phyloP scores from a whole-genome alignment of 1,139 yeast genomes.

The Kodamaea arcana region DNA sequence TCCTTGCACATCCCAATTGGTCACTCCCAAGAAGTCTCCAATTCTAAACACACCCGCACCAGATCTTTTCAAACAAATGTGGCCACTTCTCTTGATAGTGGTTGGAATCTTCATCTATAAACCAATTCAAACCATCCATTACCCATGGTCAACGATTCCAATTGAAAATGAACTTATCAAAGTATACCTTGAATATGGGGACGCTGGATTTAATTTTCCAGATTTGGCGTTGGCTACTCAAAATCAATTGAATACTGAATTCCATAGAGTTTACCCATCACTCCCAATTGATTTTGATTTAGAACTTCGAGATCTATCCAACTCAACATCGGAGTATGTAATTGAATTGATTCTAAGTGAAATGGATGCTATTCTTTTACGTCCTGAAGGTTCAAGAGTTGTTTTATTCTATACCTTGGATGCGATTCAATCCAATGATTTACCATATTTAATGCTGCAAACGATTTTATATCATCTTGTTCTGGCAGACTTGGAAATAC shows the following conservation, averaged over 20 bases:
- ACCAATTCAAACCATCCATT: no score
- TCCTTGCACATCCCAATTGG: no score
- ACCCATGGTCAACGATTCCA: background rate
- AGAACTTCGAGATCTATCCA: constrained; percentile 3
- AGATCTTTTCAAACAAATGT: no score
- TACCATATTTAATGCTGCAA: constrained; percentile 60
- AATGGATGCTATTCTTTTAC: constrained; percentile 35
- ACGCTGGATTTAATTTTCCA: constrained; percentile 41
- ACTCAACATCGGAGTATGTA: constrained; percentile 16
- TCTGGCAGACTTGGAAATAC: constrained; percentile 36
- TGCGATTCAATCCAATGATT: constrained; percentile 50
- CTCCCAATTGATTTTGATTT: constrained; percentile 10
- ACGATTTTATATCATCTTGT: constrained; percentile 54
- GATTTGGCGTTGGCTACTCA: constrained; percentile 44
- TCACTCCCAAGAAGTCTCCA: no score
- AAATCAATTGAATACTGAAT: constrained; percentile 32
- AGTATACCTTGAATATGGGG: constrained; percentile 31
- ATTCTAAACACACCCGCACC: no score
- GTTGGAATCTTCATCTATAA: no score
- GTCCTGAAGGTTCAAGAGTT: constrained; percentile 38
- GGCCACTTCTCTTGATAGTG: no score
- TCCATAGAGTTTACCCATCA: constrained; percentile 9
- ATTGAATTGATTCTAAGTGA: constrained; percentile 26
- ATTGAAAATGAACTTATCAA: constrained; percentile 9
- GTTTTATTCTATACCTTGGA: constrained; percentile 39